These are phyloP conservation scores for Hyphopichia khmerensis DNA, from an alignment of 1,139 yeast genomes.

Conservation along the genomic window DNA sequence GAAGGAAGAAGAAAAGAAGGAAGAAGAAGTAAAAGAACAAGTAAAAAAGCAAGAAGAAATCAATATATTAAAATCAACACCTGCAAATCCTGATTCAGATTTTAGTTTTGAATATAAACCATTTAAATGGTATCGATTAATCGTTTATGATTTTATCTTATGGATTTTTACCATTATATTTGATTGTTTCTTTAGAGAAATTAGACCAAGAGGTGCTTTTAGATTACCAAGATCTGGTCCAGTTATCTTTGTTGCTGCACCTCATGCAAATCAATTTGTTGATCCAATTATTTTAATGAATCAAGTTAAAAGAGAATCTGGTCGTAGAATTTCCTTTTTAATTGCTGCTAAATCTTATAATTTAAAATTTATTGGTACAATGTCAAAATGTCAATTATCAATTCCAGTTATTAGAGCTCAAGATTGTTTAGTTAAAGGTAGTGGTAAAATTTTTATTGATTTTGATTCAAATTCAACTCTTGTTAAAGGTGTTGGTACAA, in stretches of 20 bases:
- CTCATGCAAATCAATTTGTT: slow-evolving; percentile 95
- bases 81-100: neutral
- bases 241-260: slow-evolving; percentile 92
- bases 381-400: slow-evolving; percentile 74
- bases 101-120: slow-evolving; percentile 5
- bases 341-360: slow-evolving; percentile 83
- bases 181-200: slow-evolving; percentile 79
- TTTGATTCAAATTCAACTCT: slow-evolving; percentile 45
- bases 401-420: slow-evolving; percentile 93
- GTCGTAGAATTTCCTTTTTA: slow-evolving; percentile 77
- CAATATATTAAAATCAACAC: neutral
- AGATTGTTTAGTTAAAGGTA: slow-evolving; percentile 65
- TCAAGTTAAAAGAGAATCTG: slow-evolving; percentile 70
- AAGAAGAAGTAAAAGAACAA: neutral
- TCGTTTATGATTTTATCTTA: slow-evolving; percentile 47
- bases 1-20: neutral
- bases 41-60: neutral
- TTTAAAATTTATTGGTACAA: slow-evolving; percentile 65
- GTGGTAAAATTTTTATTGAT: slow-evolving; percentile 58
- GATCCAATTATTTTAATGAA: slow-evolving; percentile 87
- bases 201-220: slow-evolving; percentile 88
- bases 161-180: slow-evolving; percentile 48
- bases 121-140: slow-evolving; percentile 31
- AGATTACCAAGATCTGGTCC: slow-evolving; percentile 83
- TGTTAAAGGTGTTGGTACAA: slow-evolving; percentile 66